Evolutionary conservation across 176 grass and related monocot species (phyloP).

Genomic region (Hsuehochloa calcarea): DNA sequence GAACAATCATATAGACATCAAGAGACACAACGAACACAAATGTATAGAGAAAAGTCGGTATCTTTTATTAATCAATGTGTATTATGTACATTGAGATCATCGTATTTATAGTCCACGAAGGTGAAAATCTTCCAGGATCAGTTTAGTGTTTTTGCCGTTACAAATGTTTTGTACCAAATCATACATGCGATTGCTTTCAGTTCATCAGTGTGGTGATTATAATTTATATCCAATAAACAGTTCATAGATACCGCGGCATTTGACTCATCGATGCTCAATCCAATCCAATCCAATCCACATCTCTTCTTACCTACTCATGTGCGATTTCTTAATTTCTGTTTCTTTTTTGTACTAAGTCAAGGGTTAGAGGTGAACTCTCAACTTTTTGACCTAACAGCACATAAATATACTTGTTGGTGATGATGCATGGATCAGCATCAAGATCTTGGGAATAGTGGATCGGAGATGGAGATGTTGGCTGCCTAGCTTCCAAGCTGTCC

Average conservation of each 20-base stretch:
- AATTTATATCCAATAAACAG: slow-evolving; percentile 5
- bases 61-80: too few species aligned
- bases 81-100: too few species aligned
- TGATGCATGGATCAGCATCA: slow-evolving; percentile 38
- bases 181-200: slow-evolving; percentile 18
- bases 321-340: slow-evolving; percentile 29
- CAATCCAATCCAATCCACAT: slow-evolving; percentile 39
- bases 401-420: neutral
- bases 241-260: neutral
- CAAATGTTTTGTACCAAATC: neutral
- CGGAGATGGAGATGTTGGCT: neutral
- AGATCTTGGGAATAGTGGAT: slow-evolving; percentile 41
- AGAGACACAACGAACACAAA: too few species aligned
- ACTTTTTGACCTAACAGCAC: slow-evolving; percentile 36
- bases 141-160: too few species aligned
- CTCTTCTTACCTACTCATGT: slow-evolving; percentile 1
- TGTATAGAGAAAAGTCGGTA: too few species aligned
- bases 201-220: slow-evolving; percentile 9
- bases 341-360: slow-evolving; percentile 26
- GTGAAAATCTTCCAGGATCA: rapidly evolving
- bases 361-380: slow-evolving; percentile 23
- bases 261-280: slow-evolving; percentile 12
- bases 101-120: too few species aligned
- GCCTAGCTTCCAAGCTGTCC: slow-evolving; percentile 25
- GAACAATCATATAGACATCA: too few species aligned